Evolutionary conservation across 2,329 filamentous ascomycete genomes (phyloP), one percentile per base, ranked within the genome.

Genomic region (Dichotomopilus funicola): DNA sequence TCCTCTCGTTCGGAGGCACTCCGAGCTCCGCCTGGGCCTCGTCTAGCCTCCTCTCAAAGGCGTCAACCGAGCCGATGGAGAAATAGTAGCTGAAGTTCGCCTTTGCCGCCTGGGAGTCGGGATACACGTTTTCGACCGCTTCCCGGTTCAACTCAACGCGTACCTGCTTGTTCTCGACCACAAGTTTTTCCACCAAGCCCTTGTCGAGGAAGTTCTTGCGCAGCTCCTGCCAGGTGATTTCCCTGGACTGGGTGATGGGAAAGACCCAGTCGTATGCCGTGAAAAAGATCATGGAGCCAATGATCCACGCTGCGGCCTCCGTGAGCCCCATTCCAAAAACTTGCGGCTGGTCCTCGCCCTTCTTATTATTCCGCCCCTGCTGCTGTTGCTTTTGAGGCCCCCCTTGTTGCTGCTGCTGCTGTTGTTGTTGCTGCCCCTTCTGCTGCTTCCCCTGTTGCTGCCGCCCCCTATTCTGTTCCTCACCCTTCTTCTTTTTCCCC

Each of bases 181-280:
- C 86, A 13, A 99, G 80, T 75, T 91, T 96, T 74, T 96, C 89
- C 19, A 99, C 91, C 31, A 99, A 79, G 6, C 94, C 94, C 77
- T 95, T 96, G 73, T 96, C 91, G 58, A 99, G 78, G 78, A 96
- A 97, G 36, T 90, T 94, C 64, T 84, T 91, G 60, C 89, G 80
- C 74, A 99, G 89, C 73, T 99, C 94, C 73, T 99, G 91, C 89
- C 91, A 99, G 54, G 94, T 97, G 57, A 99, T 96, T 68, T 99
- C 92, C 66, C 84, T 68, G 9, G 68, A 67, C 38, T 73, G 72
- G 61, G 78, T 74, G 49, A 66, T 64, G 27, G 72, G 71, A 60
- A 76, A 73, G 33, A 75, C 62, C 60, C 72, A 72, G 51, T 70
- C 68, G 50, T 73, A 70, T 52, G 76, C 60, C 4, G 73, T 72